Base-by-base conservation (phyloP, 139 green algal genomes). In the Klebsormidium nitens region DNA sequence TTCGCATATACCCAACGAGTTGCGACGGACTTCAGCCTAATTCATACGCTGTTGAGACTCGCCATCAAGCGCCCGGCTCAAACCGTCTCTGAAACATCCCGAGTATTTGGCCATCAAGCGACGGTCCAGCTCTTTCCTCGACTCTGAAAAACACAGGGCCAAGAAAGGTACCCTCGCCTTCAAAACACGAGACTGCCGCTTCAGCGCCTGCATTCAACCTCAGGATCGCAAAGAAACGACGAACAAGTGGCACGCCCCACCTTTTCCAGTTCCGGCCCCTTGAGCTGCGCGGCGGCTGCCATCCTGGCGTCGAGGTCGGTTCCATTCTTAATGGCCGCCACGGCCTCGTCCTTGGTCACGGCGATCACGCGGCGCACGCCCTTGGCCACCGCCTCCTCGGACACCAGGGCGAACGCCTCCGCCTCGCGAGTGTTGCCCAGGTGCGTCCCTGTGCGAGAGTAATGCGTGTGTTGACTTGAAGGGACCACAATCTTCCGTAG, bases 341-440 rank as follows among this genome's bases (percentile, higher is more conserved):
- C 68, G 2, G 93, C 93, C 40, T 89, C 87, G 2, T 72, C 40
- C 6, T 76, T 81, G 3, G 94, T 99, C 23, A 95, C 72, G 1
- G 87, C 93, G 28, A 96, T 82, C 35, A 99, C 88, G 42, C 94
- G 87, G 32, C 92, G 83, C 35, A 94, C 69, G 40, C 89, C 89
- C 88, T 98, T 98, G 69, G 93, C 89, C 46, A 97, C 95, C 62
- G 89, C 94, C 79, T 96, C 93, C 82, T 99, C 94, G 17, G 62
- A 83, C n/a, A 98, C 47, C 36, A 99, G 80, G 19, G 85, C 93
- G 79, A 99, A 99, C 0, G 83, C 82, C 31, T 74, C 65, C 6
- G 93, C 94, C 39, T 91, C 74, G 35, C 28, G 28, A 6, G 92
- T 97, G 84, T 92, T 92, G 52, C 36, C 59, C 60, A 99, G 81